Base-by-base conservation (phyloP, 2,329 filamentous ascomycete species). In the Cercospora sp. region DNA sequence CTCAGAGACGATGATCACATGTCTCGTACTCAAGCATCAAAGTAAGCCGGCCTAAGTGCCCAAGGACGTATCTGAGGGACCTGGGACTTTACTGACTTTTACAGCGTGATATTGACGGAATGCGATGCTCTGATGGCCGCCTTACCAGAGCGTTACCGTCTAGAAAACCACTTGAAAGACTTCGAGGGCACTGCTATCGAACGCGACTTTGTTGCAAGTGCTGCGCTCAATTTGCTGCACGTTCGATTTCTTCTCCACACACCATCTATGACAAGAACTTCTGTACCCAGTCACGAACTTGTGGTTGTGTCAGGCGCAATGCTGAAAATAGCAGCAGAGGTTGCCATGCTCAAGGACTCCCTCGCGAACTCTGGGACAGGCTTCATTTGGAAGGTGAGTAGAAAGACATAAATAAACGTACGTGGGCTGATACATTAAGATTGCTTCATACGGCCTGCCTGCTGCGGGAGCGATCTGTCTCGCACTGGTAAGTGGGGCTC, bases 391-490 rank as follows among this genome's bases (percentile, higher is more conserved):
- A 78, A 78, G 72, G 77, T 75, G 66, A 68, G 77, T 78, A 9
- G 26, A 13, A n/a, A n/a, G 16, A 8, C 36, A 6, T 8, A 2
- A 3, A n/a, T 42, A 1, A 42, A n/a, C 4, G 12, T 3, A 20
- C n/a, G 28, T 7, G 20, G 51, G 51, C 68, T 72, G 55, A 73
- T 57, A 31, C 13, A 26, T 9, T 18, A 33, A 79, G 77, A 72
- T 79, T n/a, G 73, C 71, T 5, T 75, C 76, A 53, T 79, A 78
- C 61, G 78, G 78, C 8, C 68, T 80, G 1, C 73, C 78, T n/a
- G 78, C 78, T 3, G 77, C 78, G 8, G 78, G 78, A 0, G 75
- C 79, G 18, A 72, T 79, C 10, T 74, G 73, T 20, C 70, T 79
- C 23, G 73, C 75, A 1, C 61, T 78, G 4, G 67, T 79, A 3